Evolutionary conservation across 441 rosid genomes (phyloP).

Genomic region (Metrosideros polymorpha): DNA sequence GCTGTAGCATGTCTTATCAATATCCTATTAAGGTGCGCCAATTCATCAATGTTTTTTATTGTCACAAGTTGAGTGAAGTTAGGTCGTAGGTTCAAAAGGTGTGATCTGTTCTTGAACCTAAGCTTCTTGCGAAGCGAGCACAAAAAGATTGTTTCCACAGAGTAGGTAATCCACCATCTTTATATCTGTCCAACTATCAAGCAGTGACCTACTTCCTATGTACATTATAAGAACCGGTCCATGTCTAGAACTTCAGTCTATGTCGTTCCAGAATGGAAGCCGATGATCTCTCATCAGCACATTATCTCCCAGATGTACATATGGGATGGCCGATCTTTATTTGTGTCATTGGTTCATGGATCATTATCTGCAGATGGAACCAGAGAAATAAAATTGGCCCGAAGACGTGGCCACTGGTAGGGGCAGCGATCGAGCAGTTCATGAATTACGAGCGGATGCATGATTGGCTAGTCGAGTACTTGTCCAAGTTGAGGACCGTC

Average conservation of each 20-base stretch:
- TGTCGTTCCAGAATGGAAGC: conserved; percentile 14
- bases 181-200: conserved; percentile 10
- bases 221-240: conserved; percentile 13
- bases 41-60: background rate
- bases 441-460: conserved; percentile 79
- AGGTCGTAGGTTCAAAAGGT: conserved; percentile 26
- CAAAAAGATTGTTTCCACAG: conserved; percentile 28
- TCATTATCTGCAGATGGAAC: conserved; percentile 60
- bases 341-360: conserved; percentile 47
- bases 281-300: background rate
- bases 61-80: background rate
- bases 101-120: conserved; percentile 18
- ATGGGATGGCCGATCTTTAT: conserved; percentile 31
- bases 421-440: conserved; percentile 84
- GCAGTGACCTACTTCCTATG: conserved; percentile 8
- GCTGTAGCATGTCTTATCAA: background rate
- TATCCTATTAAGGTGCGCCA: background rate
- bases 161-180: conserved; percentile 25
- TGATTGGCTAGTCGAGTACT: conserved; percentile 75
- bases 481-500: conserved; percentile 52
- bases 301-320: conserved; percentile 13
- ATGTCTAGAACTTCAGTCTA: background rate
- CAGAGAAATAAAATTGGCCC: conserved; percentile 72
- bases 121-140: background rate
- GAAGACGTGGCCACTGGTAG: conserved; percentile 84